Evolutionary conservation across 371 early-diverging fungal genomes (phyloP).

Genomic region (Neoconidiobolus thromboides): DNA sequence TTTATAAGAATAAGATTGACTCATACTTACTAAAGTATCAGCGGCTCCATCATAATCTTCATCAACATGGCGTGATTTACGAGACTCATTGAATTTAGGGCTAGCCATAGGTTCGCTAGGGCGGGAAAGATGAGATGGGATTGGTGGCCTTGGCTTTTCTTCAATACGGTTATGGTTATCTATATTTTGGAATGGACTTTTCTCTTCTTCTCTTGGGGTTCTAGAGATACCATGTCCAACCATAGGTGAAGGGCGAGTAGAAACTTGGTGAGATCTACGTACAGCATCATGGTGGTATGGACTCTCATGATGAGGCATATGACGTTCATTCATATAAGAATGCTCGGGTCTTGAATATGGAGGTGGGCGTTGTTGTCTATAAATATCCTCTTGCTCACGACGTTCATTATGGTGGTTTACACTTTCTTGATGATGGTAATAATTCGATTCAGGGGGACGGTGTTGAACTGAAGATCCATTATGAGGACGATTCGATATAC

Average conservation of each 20-base stretch:
- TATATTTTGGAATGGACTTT: background rate
- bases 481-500: background rate
- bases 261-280: background rate
- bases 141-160: background rate
- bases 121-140: background rate
- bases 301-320: background rate
- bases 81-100: background rate
- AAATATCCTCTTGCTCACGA: slow-evolving; percentile 1
- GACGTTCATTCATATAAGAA: background rate
- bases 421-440: background rate
- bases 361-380: background rate
- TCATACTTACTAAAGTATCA: slow-evolving; percentile 4
- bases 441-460: background rate
- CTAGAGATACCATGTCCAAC: background rate
- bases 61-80: slow-evolving; percentile 5
- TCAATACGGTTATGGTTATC: background rate
- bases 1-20: background rate
- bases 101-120: background rate
- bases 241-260: background rate
- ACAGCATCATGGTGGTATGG: background rate
- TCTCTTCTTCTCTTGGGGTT: background rate
- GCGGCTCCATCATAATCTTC: slow-evolving; percentile 7
- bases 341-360: background rate
- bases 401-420: slow-evolving; percentile 1
- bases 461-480: background rate